These are phyloP conservation scores for Hypomontagnella monticulosa DNA, from an alignment of 495 filamentous ascomycete genomes.

Conservation along the genomic window DNA sequence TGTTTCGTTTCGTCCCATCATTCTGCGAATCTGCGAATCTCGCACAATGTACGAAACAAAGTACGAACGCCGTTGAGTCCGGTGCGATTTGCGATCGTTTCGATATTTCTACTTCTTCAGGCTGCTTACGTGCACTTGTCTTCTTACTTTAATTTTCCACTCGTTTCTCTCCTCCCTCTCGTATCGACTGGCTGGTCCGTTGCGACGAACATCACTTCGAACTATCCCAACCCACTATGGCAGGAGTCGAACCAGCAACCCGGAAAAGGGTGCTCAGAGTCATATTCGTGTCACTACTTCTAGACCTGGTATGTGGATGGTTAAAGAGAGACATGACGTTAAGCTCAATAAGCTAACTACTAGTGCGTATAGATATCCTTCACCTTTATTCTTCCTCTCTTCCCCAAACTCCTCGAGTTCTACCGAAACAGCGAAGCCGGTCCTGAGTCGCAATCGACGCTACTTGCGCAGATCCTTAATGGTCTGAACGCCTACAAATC, in stretches of 20 bases:
- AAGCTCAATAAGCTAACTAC: constrained; percentile 31
- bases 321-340: not conserved
- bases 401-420: constrained; percentile 92
- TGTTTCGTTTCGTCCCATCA: constrained; percentile 2
- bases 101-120: constrained; percentile 4
- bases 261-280: constrained; percentile 88
- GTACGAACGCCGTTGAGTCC: constrained; percentile 3
- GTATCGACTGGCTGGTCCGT: constrained; percentile 35
- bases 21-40: constrained; percentile 1
- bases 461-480: constrained; percentile 79
- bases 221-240: constrained; percentile 43
- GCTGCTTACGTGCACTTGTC: not conserved
- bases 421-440: constrained; percentile 78
- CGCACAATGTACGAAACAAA: not conserved
- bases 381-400: constrained; percentile 98
- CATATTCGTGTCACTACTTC: constrained; percentile 63
- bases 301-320: constrained; percentile 58
- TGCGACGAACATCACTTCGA: constrained; percentile 24
- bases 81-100: constrained; percentile 5
- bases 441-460: constrained; percentile 63
- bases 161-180: constrained; percentile 7
- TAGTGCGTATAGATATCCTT: constrained; percentile 54
- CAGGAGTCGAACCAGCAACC: constrained; percentile 57
- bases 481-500: constrained; percentile 96
- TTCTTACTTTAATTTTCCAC: not conserved